Evolutionary conservation across 108 stramenopile species (phyloP).

Genomic region (Fragilaria radians): DNA sequence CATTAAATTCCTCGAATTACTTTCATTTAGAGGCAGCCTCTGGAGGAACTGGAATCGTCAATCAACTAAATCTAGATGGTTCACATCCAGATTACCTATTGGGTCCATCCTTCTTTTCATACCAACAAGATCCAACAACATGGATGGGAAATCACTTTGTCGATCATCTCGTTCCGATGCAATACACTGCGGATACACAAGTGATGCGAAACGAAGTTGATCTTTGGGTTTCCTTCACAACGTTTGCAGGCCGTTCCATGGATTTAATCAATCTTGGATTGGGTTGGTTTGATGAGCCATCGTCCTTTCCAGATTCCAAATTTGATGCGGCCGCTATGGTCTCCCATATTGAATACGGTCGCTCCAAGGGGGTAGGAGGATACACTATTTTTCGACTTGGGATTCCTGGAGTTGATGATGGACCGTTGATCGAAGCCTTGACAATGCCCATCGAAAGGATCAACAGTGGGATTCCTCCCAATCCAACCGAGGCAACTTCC

Average conservation of each 20-base stretch:
- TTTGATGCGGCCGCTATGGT: slow-evolving; percentile 10
- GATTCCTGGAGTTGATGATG: slow-evolving; percentile 6
- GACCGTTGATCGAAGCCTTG: slow-evolving; percentile 6
- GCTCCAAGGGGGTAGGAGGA: slow-evolving; percentile 5
- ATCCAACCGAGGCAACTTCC: background rate
- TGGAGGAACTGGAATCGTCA: slow-evolving; percentile 8
- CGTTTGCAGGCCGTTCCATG: background rate
- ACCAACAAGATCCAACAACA: slow-evolving; percentile 10
- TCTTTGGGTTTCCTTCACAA: slow-evolving; percentile 1
- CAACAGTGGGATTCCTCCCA: slow-evolving; percentile 3
- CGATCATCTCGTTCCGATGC: slow-evolving; percentile 6
- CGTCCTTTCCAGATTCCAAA: slow-evolving; percentile 6
- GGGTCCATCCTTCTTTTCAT: slow-evolving; percentile 5
- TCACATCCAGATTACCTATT: slow-evolving; percentile 2
- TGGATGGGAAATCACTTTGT: slow-evolving; percentile 3
- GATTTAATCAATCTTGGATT: slow-evolving; percentile 3
- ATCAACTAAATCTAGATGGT: background rate
- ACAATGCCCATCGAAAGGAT: slow-evolving; percentile 6
- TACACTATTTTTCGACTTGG: slow-evolving; percentile 6
- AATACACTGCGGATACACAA: slow-evolving; percentile 9
- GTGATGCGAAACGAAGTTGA: slow-evolving; percentile 13
- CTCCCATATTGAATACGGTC: slow-evolving; percentile 3
- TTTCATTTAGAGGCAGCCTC: background rate
- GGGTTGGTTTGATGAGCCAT: slow-evolving; percentile 9
- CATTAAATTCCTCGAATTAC: slow-evolving; percentile 4